A percentile compares a stretch with the other conserved stretches of the same genome.
These are phyloP conservation scores for Balansia obtecta DNA, from an alignment of 2,329 filamentous ascomycete species.

Conservation along the genomic window DNA sequence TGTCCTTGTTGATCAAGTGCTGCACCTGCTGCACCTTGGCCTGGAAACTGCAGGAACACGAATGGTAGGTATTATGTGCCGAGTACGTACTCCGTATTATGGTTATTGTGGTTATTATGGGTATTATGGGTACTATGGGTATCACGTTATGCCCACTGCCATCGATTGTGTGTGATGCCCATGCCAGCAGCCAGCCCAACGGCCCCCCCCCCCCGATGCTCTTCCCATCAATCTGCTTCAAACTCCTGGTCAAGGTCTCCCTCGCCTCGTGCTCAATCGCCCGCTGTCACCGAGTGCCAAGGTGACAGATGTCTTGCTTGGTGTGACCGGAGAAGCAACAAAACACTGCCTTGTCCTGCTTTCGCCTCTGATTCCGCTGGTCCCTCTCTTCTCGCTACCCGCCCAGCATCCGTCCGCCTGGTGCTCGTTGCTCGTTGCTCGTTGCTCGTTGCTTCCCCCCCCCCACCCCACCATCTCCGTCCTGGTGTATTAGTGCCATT, in stretches of 20 bases:
- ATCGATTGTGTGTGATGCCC: background rate
- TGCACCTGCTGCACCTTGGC: no score
- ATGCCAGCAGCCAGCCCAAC: background rate
- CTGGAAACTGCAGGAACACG: no score
- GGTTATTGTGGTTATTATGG: no score
- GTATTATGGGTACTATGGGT: no score
- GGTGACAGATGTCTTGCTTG: no score
- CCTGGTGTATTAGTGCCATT: background rate
- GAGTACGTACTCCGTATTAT: no score
- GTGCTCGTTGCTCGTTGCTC: background rate
- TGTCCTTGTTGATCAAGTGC: no score
- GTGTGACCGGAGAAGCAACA: background rate
- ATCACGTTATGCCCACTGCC: background rate
- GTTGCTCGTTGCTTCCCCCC: background rate
- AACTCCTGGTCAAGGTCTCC: conserved; percentile 1
- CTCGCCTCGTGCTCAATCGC: background rate
- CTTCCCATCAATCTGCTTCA: background rate
- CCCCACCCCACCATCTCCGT: no score
- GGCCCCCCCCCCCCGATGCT: background rate
- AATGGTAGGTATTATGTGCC: no score
- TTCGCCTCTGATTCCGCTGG: background rate
- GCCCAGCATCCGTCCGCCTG: background rate
- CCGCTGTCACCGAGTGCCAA: background rate
- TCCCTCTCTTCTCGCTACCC: background rate
- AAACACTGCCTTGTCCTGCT: conserved; percentile 1